Conservation (phyloP, 2,329 filamentous ascomycete species). For the Ilyonectria sp. region DNA sequence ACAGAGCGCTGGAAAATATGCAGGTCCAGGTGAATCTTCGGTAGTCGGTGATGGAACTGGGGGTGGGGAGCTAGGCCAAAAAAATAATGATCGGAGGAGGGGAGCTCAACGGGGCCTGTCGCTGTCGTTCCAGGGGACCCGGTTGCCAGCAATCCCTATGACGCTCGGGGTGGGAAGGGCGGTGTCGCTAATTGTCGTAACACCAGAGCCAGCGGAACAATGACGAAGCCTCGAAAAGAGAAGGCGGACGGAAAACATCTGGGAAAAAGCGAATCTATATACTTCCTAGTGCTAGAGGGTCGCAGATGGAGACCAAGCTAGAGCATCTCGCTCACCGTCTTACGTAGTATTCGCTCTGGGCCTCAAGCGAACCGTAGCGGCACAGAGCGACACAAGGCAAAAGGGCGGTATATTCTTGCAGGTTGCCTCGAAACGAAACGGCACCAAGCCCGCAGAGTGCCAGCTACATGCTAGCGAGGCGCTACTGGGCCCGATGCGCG, state of each 20-base stretch:
- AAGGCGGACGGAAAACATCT: not conserved
- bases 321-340: not conserved
- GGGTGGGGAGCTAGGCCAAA: conserved; percentile 14
- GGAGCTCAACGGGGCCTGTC: conserved; percentile 20
- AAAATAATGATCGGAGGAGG: conserved; percentile 20
- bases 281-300: not conserved
- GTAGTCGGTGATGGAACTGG: conserved; percentile 18
- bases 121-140: conserved; percentile 20
- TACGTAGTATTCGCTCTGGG: not conserved
- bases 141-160: conserved; percentile 15
- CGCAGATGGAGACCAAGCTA: not conserved
- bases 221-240: not conserved
- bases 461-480: conserved; percentile 12
- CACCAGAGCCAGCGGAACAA: conserved; percentile 11
- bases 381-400: not conserved
- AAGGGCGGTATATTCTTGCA: not conserved
- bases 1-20: conserved; percentile 12
- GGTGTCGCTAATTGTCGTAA: conserved; percentile 11
- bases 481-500: conserved; percentile 9
- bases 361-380: not conserved
- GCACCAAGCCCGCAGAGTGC: not conserved
- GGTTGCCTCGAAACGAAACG: conserved; percentile 6
- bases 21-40: conserved; percentile 26
- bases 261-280: not conserved
- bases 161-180: conserved; percentile 17